Base-by-base conservation (phyloP, 164 flowering plant genomes). In the Tinospora cordifolia region DNA sequence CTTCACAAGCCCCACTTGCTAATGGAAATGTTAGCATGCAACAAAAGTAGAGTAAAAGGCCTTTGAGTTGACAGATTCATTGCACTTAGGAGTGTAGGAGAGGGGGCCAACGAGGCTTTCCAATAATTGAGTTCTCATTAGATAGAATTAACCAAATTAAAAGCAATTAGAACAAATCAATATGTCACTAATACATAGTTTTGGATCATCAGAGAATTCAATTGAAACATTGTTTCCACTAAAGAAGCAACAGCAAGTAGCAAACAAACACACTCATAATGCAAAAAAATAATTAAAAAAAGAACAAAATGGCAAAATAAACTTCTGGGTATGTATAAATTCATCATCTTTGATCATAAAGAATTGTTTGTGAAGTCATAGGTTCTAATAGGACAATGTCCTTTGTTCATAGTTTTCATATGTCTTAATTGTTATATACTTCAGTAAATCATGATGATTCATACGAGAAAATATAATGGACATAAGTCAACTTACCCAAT, bases 401-500 rank as follows among this genome's bases (percentile, higher is more conserved):
- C 11, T 26, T 65, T 40, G 8, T 14, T 51, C n/a, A 51, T 51
- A 15, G 59, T 17, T 51, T 17, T 4, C 4, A 30, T 4, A 51
- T n/a, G 59, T 7, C 59, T 51, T 51, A 17, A 51, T 51, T 51
- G 8, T 17, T n/a, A 51, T 6, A 1, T 30, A 30, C 36, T 30
- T 30, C 3, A 2, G 36, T 30, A 69, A 26, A 68, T 26, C 39
- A 69, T 69, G 38, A 49, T 68, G 41, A 6, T 13, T n/a, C 26
- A 57, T 46, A 27, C 24, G 34, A 47, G 21, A 14, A 57, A 3
- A 25, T 4, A 57, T 0, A 69, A 47, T 30, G 36, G 17, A 27
- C 38, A 57, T 12, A 54, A 57, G 60, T 67, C 69, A 67, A 67
- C 69, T 47, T 27, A 67, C 60, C n/a, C 40, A 26, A 41, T 40